A percentile compares a stretch with the other conserved stretches of the same genome.
Conservation (phyloP, 192 early-diverging fungal species). For the Lunasporangiospora selenospora region DNA sequence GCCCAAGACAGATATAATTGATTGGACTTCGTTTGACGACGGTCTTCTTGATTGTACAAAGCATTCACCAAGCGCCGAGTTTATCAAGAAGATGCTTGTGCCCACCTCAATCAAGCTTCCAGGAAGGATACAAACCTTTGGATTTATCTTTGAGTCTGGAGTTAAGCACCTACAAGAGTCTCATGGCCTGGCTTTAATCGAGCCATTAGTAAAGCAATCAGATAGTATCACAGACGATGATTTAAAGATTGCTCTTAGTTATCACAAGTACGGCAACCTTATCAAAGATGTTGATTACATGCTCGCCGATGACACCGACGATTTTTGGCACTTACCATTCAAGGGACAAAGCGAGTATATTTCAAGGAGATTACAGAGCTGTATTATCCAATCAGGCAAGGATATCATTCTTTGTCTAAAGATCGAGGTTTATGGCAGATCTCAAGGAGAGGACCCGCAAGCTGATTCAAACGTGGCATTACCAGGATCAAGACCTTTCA, state of each 20-base stretch:
- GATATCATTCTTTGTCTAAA: conserved; percentile 4
- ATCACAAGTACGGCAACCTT: background rate
- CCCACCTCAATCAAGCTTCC: background rate
- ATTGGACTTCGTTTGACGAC: background rate
- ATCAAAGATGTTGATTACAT: background rate
- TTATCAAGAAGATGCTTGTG: conserved; percentile 25
- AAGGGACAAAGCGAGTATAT: background rate
- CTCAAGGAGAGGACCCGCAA: conserved; percentile 6
- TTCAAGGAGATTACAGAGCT: background rate
- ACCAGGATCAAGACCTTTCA: conserved; percentile 7
- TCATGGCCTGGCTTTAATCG: background rate
- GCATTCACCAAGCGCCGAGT: conserved; percentile 22
- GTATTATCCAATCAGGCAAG: background rate
- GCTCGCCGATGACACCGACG: background rate
- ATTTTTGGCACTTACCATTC: background rate
- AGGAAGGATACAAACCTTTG: background rate
- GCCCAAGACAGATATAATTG: background rate
- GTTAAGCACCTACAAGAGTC: background rate
- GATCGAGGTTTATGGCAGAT: conserved; percentile 7
- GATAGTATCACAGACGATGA: background rate
- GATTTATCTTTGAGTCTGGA: background rate
- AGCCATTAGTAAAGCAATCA: background rate
- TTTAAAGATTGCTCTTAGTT: background rate
- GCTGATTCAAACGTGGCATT: background rate
- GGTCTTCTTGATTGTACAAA: background rate